Conservation (phyloP, 2,329 filamentous ascomycete species). For the Neopestalotiopsis clavispora region DNA sequence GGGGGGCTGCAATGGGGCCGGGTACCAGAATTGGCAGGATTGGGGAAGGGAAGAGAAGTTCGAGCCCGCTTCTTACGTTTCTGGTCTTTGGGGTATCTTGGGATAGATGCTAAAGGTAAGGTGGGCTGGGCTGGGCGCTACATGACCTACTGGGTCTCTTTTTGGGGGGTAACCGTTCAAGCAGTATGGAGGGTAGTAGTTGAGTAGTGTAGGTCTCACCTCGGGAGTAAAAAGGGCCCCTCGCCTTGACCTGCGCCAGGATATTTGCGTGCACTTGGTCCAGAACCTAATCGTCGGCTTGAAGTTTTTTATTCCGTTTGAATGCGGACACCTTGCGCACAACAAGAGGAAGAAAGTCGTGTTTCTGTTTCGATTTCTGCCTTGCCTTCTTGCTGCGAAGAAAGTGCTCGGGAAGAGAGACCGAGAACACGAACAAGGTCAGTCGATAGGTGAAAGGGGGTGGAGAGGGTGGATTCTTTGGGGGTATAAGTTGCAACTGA, state of each 20-base stretch:
- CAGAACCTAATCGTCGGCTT: too few relatives aligned
- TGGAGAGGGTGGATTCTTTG: too few relatives aligned
- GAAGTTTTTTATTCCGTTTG: too few relatives aligned
- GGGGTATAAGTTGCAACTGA: neutral
- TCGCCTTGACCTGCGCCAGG: constrained; percentile 8
- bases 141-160: neutral
- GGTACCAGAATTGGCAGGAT: neutral
- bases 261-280: neutral
- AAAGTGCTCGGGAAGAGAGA: too few relatives aligned
- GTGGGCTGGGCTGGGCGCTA: neutral
- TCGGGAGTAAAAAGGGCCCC: neutral
- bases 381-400: too few relatives aligned
- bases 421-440: neutral
- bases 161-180: neutral
- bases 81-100: neutral
- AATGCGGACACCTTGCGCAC: too few relatives aligned
- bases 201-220: constrained; percentile 13
- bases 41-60: neutral
- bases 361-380: too few relatives aligned
- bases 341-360: too few relatives aligned
- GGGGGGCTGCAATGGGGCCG: neutral
- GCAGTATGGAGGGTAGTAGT: neutral
- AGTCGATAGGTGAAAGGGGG: too few relatives aligned
- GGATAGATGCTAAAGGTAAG: neutral
- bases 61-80: neutral